Conservation (phyloP, 1,284 basidiomycete species). For the Golubevia pallescens region DNA sequence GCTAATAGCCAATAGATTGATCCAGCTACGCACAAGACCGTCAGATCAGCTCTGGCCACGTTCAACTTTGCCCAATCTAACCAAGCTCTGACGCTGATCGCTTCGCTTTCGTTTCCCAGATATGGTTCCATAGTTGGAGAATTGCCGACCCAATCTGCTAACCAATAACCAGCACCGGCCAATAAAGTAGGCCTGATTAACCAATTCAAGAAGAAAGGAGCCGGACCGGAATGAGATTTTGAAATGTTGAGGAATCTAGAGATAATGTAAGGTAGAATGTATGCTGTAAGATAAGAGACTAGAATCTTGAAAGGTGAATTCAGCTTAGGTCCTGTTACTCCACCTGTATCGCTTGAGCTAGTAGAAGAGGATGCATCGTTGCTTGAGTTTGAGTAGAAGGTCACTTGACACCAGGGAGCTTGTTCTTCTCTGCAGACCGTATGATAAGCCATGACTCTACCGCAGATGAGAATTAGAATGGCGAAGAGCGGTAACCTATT, state of each 20-base stretch:
- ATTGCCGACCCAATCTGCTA: constrained; percentile 30
- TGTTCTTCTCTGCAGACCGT: constrained; percentile 95
- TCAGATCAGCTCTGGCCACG: constrained; percentile 26
- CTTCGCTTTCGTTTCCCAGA: not conserved
- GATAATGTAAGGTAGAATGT: constrained; percentile 24
- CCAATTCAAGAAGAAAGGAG: constrained; percentile 31
- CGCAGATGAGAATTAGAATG: constrained; percentile 73
- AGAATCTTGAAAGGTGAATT: constrained; percentile 35
- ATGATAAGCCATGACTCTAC: constrained; percentile 76
- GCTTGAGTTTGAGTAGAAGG: constrained; percentile 76
- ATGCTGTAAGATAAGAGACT: constrained; percentile 31
- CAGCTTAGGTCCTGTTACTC: constrained; percentile 15
- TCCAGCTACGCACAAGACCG: constrained; percentile 22
- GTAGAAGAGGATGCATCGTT: not conserved
- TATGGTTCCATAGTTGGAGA: not conserved
- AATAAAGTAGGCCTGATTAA: constrained; percentile 47
- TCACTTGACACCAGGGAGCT: constrained; percentile 80
- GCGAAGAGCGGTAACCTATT: constrained; percentile 77
- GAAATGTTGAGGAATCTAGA: constrained; percentile 21
- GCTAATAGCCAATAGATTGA: constrained; percentile 41
- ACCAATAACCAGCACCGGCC: constrained; percentile 43
- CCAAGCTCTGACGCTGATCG: constrained; percentile 9
- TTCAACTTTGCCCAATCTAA: constrained; percentile 29
- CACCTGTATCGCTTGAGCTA: no score
- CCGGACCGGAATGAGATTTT: constrained; percentile 37